phyloP scores from a whole-genome alignment of 2,329 filamentous ascomycete species.

The Dactylellina drechsleri region DNA sequence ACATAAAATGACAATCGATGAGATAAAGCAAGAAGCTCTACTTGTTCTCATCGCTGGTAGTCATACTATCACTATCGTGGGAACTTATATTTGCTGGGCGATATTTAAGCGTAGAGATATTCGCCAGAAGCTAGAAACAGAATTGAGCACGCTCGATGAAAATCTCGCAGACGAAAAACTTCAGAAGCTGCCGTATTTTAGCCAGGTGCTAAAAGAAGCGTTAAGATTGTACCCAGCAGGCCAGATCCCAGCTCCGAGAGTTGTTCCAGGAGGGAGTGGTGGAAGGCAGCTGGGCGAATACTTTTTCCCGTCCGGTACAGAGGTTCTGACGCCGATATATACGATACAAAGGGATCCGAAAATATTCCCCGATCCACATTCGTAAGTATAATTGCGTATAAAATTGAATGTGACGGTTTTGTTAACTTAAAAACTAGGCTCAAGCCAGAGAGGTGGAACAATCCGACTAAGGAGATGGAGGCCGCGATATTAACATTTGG shows the following conservation, averaged over 20 bases:
- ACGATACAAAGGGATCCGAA: background rate
- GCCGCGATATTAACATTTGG: conserved; percentile 5
- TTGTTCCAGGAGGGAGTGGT: background rate
- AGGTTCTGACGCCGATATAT: background rate
- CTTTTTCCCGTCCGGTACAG: background rate
- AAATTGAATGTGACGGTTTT: no score
- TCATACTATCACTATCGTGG: conserved; percentile 14
- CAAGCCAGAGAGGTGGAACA: conserved; percentile 39
- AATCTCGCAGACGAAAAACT: conserved; percentile 19
- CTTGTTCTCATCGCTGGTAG: conserved; percentile 11
- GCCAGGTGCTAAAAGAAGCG: conserved; percentile 22
- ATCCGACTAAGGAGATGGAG: conserved; percentile 33
- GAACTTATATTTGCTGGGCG: conserved; percentile 32
- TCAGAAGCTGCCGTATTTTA: conserved; percentile 28
- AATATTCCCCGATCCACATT: background rate
- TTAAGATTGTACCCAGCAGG: conserved; percentile 26
- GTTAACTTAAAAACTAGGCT: conserved; percentile 7
- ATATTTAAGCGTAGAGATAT: conserved; percentile 1
- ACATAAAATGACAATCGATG: conserved; percentile 14
- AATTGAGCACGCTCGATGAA: conserved; percentile 3
- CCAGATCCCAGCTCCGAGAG: background rate
- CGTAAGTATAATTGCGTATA: background rate
- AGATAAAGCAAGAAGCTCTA: conserved; percentile 10
- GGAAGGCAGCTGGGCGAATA: conserved; percentile 9
- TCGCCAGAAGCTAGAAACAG: conserved; percentile 21